Evolutionary conservation across 23 red algal species (phyloP).

Genomic region (Pyropia haitanensis): DNA sequence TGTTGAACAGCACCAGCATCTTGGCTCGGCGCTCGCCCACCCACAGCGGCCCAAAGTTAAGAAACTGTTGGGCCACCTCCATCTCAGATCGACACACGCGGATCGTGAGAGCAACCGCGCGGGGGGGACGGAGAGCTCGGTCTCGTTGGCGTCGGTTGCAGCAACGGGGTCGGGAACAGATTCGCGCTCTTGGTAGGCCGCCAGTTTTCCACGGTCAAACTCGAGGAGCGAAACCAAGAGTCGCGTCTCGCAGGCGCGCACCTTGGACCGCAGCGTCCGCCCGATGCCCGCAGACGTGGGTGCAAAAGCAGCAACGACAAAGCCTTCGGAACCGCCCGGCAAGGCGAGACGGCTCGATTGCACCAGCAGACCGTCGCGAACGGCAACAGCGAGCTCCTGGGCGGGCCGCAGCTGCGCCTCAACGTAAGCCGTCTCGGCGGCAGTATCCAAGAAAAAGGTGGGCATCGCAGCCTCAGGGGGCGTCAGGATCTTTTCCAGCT

Average conservation of each 20-base stretch:
- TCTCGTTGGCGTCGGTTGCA: constrained; percentile 10
- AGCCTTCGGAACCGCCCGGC: too few relatives aligned
- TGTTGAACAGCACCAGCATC: constrained; percentile 71
- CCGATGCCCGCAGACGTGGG: neutral
- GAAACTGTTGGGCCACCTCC: constrained; percentile 57
- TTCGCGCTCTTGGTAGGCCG: constrained; percentile 2
- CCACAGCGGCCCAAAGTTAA: constrained; percentile 78
- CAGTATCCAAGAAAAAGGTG: constrained; percentile 63
- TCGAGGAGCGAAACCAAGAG: constrained; percentile 65
- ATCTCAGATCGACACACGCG: constrained; percentile 67
- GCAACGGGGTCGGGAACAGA: neutral
- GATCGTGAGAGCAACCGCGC: constrained; percentile 49
- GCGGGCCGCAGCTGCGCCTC: constrained; percentile 41
- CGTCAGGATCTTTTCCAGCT: constrained; percentile 11
- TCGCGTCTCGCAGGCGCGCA: constrained; percentile 51
- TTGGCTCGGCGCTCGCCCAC: constrained; percentile 79
- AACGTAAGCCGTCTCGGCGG: constrained; percentile 51
- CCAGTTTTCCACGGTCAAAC: constrained; percentile 41
- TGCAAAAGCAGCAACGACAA: neutral
- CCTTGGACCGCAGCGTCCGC: constrained; percentile 21
- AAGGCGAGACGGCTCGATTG: neutral
- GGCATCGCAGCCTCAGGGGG: constrained; percentile 29
- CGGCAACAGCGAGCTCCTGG: constrained; percentile 21
- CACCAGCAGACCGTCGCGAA: constrained; percentile 40
- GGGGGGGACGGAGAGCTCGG: constrained; percentile 17